These are phyloP conservation scores for Epichloe sylvatica DNA, from an alignment of 2,329 filamentous ascomycete genomes.

Conservation along the genomic window DNA sequence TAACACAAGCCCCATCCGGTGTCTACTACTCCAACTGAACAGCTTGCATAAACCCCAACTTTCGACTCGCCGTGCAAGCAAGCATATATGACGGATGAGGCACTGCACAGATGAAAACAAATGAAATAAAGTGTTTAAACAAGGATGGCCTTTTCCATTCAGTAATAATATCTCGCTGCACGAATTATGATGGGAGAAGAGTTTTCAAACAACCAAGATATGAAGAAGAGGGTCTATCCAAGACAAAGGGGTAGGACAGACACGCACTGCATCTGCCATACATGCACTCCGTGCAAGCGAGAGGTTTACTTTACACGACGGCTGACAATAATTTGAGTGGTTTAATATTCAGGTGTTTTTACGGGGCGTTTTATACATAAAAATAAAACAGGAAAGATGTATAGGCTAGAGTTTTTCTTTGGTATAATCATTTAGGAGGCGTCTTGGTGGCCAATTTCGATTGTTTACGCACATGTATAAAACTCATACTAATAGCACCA, in stretches of 20 bases:
- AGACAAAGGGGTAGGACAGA: neutral
- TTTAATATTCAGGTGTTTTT: neutral
- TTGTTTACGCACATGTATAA: too few relatives aligned
- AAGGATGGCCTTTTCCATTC: neutral
- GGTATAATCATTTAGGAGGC: neutral
- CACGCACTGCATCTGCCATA: neutral
- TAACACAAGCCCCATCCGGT: conserved; percentile 8
- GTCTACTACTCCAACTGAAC: conserved; percentile 10
- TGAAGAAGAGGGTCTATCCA: neutral
- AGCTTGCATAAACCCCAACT: neutral
- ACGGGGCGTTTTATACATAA: neutral
- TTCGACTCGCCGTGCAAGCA: neutral
- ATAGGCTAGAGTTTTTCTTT: neutral
- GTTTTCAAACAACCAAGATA: neutral
- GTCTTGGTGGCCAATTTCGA: neutral
- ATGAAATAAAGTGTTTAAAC: neutral
- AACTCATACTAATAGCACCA: too few relatives aligned
- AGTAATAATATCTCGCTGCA: neutral
- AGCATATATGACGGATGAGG: neutral
- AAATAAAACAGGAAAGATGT: too few relatives aligned
- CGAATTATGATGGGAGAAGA: neutral
- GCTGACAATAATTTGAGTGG: neutral
- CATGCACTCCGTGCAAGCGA: neutral
- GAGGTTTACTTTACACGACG: neutral
- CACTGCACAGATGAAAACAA: neutral